Conservation (phyloP, 1,284 basidiomycete genomes). For the Omphalotus olearius region DNA sequence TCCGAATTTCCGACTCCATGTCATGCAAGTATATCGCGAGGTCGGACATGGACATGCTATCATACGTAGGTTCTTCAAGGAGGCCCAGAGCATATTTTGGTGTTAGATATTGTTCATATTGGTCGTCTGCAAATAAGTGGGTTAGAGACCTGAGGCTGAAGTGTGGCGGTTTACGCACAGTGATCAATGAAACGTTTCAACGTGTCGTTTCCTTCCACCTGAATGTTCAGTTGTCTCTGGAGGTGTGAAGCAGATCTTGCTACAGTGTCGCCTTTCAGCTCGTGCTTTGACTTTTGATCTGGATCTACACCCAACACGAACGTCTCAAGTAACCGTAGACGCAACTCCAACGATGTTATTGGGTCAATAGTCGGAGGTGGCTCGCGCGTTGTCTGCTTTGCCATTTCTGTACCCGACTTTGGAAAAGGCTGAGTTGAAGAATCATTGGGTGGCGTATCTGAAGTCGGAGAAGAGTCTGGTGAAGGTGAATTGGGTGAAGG, state of each 20-base stretch:
- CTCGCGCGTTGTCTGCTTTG: neutral
- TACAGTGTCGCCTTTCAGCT: conserved; percentile 48
- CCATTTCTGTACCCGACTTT: neutral
- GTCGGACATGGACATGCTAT: conserved; percentile 60
- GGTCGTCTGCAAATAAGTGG: conserved; percentile 49
- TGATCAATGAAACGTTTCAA: conserved; percentile 68
- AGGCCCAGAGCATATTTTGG: conserved; percentile 68
- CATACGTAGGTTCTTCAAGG: conserved; percentile 50
- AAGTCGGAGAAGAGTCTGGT: conserved; percentile 16
- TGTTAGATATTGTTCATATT: conserved; percentile 66
- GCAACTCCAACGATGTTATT: conserved; percentile 61
- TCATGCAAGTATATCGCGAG: conserved; percentile 67
- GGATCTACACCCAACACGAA: conserved; percentile 63
- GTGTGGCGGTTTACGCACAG: conserved; percentile 41
- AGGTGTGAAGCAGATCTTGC: conserved; percentile 54
- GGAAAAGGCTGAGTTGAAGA: neutral
- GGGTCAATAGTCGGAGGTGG: conserved; percentile 50
- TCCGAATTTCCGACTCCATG: conserved; percentile 76
- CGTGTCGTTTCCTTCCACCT: conserved; percentile 64
- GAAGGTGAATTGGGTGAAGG: conserved; percentile 12
- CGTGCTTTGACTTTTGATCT: conserved; percentile 30
- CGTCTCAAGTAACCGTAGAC: conserved; percentile 73
- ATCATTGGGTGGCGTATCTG: conserved; percentile 11
- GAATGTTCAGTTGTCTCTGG: conserved; percentile 48
- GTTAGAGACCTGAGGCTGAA: conserved; percentile 3